Evolutionary conservation across 2,329 filamentous ascomycete genomes (phyloP), one percentile per base, ranked within the genome.

Genomic region (Apiospora pterosperma): DNA sequence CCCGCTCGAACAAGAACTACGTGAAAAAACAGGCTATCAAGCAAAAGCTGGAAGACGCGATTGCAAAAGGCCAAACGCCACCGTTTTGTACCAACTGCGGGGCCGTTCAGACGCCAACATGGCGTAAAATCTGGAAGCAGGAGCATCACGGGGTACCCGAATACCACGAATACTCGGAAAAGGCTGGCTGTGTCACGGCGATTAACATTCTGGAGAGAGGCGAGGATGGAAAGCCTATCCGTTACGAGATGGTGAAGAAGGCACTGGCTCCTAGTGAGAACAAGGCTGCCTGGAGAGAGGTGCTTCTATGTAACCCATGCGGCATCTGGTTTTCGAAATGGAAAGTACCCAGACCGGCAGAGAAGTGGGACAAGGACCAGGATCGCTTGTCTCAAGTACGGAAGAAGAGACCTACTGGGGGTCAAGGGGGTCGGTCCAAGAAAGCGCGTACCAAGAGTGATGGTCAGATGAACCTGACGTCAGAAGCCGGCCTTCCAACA

Each of bases 311-410:
- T 82, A 99, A 99, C 76, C 93, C 95, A 65, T 99, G 96, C 75
- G 96, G 96, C 21, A 88, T 99, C 48, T 99, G 93, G 93, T 89
- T 99, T 70, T 89, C 90, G 66, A 98, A 97, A 74, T 93, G 91
- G 77, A 93, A 92, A 73, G 85, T 81, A 28, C 96, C 97, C 81
- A 89, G 96, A 10, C 96, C 96, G 2, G 82, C 88, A 63, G 88
- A 95, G 66, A 89, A 90, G 69, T 99, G 95, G 95, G 90, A 90
- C 69, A 92, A 87, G 68, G 84, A 85, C 64, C 80, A 82, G 38
- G 79, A 82, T 36, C 80, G 84, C 38, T 76, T 86, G 1, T 81
- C 80, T 34, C 84, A 84, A 69, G 82, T 82, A 52, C 80, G 83
- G 62, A 81, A 78, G 69, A 86, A 81, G 76, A 80, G 81, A 64